Conservation (phyloP, 345 rosid species). For the Populus simonii region DNA sequence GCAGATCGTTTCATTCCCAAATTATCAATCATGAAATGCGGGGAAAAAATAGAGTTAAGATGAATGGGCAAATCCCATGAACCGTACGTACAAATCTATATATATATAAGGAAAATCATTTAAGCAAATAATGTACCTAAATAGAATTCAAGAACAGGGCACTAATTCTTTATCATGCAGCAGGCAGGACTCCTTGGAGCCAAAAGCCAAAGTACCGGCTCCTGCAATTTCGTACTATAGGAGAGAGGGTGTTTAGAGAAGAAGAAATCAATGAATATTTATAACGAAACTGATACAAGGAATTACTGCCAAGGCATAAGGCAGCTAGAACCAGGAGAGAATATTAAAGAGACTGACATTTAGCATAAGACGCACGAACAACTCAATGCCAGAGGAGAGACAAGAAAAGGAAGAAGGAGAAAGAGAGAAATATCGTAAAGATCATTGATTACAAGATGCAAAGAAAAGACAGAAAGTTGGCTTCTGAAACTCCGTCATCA, state of each 20-base stretch:
- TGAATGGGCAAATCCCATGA: too few species aligned
- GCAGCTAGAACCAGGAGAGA: background rate
- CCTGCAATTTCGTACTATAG: background rate
- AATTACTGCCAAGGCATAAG: background rate
- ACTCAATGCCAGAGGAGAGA: background rate
- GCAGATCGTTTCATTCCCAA: too few species aligned
- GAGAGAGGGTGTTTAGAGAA: background rate
- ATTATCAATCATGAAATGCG: too few species aligned
- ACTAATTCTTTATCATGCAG: background rate
- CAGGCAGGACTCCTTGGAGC: background rate
- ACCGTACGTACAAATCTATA: too few species aligned
- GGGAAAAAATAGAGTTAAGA: too few species aligned
- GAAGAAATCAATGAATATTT: background rate
- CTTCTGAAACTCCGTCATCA: conserved; percentile 26
- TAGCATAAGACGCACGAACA: background rate
- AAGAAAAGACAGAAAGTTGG: background rate
- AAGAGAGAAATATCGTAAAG: background rate
- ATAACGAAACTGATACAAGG: background rate
- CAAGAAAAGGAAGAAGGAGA: background rate
- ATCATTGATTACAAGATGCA: background rate
- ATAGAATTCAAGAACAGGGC: background rate
- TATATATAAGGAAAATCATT: background rate
- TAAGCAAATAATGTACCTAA: background rate
- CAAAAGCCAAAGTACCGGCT: background rate
- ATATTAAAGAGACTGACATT: background rate